phyloP scores from a whole-genome alignment of 2,329 filamentous ascomycete genomes.

The Fusarium sp. region DNA sequence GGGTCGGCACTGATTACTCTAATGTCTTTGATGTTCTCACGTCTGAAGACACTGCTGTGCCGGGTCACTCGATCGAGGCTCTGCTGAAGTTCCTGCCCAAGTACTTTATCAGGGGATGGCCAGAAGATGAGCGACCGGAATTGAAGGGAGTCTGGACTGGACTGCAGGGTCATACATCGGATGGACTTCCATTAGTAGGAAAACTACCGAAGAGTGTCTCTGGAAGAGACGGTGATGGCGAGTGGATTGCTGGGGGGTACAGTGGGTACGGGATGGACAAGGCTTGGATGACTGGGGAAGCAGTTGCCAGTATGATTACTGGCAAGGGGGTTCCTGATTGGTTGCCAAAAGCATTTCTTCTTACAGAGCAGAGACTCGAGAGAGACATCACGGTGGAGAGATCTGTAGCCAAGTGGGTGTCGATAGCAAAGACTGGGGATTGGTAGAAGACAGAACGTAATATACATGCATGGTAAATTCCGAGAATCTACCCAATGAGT shows the following conservation, averaged over 20 bases:
- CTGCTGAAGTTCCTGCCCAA: not conserved
- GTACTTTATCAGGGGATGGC: not conserved
- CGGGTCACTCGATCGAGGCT: not conserved
- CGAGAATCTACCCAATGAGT: not conserved
- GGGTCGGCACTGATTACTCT: not conserved
- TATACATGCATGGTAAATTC: not conserved
- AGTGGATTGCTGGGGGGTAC: no score
- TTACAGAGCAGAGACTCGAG: not conserved
- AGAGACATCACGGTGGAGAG: not conserved
- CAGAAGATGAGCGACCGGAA: not conserved
- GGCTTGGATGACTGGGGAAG: not conserved
- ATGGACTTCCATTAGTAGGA: not conserved
- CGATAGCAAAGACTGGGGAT: not conserved
- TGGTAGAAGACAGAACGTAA: not conserved
- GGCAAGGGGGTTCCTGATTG: not conserved
- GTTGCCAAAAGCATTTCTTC: not conserved
- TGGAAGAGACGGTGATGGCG: not conserved
- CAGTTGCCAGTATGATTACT: fast-evolving
- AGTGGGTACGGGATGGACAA: not conserved
- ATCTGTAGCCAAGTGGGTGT: not conserved
- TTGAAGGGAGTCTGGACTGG: not conserved
- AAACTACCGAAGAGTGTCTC: not conserved
- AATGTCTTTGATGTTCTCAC: not conserved
- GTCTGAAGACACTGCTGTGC: not conserved
- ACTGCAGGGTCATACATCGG: not conserved